Evolutionary conservation across 1,139 yeast species (phyloP).

Genomic region (Sugiyamaella grinbergsii): DNA sequence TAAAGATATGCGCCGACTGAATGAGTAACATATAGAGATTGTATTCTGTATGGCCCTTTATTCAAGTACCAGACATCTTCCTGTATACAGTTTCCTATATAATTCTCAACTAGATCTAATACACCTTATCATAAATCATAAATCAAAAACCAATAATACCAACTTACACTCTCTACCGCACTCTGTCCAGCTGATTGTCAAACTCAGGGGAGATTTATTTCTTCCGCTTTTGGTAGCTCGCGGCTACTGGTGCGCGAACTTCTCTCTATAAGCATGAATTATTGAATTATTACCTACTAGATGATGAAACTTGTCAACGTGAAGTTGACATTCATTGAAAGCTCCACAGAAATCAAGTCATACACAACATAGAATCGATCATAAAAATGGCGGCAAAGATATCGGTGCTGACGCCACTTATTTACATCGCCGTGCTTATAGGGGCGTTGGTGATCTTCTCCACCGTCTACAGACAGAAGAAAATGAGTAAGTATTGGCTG

Average conservation of each 20-base stretch:
- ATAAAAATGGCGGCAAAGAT: conserved; percentile 46
- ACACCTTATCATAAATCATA: too few species aligned
- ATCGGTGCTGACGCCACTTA: conserved; percentile 82
- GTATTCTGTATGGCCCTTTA: too few species aligned
- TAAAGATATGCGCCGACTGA: too few species aligned
- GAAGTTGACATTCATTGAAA: not conserved
- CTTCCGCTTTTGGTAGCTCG: not conserved
- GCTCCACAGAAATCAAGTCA: not conserved
- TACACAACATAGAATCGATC: not conserved
- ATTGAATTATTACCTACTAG: not conserved
- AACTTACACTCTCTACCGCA: not conserved
- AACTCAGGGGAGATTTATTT: not conserved
- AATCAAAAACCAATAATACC: too few species aligned
- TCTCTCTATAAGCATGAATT: not conserved
- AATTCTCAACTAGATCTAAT: too few species aligned
- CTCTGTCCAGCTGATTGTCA: not conserved
- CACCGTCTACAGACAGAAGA: conserved; percentile 63
- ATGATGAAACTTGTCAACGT: conserved; percentile 1
- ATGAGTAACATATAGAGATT: too few species aligned
- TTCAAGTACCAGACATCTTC: too few species aligned
- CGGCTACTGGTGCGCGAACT: conserved; percentile 1
- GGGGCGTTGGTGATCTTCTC: conserved; percentile 76
- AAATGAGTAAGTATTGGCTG: conserved; percentile 42
- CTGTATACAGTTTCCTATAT: too few species aligned
- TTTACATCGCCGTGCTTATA: conserved; percentile 72